Percentiles rank a stretch among this genome's conserved stretches.
Evolutionary conservation across 257 asterid species (phyloP).

Genomic region (Echites panduratus): DNA sequence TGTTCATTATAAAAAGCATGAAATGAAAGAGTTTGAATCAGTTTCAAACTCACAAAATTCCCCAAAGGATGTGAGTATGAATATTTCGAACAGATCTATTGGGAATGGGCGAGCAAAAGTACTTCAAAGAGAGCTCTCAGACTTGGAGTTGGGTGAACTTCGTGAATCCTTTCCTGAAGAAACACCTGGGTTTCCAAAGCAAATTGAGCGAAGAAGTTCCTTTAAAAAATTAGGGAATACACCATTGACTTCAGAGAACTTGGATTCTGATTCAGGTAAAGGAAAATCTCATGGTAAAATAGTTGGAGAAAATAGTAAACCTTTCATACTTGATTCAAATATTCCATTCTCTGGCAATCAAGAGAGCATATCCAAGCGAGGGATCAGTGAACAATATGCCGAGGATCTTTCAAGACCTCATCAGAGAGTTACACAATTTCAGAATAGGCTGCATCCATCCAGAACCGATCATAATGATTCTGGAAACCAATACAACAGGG

Average conservation of each 20-base stretch:
- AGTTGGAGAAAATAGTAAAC: conserved; percentile 39
- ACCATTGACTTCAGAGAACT: conserved; percentile 39
- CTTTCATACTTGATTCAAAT: conserved; percentile 43
- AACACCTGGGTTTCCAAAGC: conserved; percentile 40
- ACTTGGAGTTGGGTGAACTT: conserved; percentile 89
- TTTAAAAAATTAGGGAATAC: conserved; percentile 45
- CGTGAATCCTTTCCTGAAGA: conserved; percentile 68
- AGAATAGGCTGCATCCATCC: conserved; percentile 37
- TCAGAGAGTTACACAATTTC: conserved; percentile 41
- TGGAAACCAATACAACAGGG: conserved; percentile 38
- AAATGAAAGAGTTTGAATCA: conserved; percentile 39
- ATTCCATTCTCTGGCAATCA: conserved; percentile 32
- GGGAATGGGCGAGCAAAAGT: conserved; percentile 47
- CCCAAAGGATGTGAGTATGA: conserved; percentile 45
- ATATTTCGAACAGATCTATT: conserved; percentile 33
- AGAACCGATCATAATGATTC: conserved; percentile 39
- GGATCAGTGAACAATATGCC: conserved; percentile 37
- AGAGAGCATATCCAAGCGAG: conserved; percentile 52
- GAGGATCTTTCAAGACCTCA: conserved; percentile 51
- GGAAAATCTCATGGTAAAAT: conserved; percentile 47
- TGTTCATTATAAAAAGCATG: conserved; percentile 36
- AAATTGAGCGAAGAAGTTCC: conserved; percentile 51
- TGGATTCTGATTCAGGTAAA: conserved; percentile 54
- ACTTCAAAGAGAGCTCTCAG: conserved; percentile 74
- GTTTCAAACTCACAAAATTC: conserved; percentile 33